A percentile compares a stretch with the other conserved stretches of the same genome.
phyloP scores from a whole-genome alignment of 192 early-diverging fungal genomes.

The Diversispora epigaea region DNA sequence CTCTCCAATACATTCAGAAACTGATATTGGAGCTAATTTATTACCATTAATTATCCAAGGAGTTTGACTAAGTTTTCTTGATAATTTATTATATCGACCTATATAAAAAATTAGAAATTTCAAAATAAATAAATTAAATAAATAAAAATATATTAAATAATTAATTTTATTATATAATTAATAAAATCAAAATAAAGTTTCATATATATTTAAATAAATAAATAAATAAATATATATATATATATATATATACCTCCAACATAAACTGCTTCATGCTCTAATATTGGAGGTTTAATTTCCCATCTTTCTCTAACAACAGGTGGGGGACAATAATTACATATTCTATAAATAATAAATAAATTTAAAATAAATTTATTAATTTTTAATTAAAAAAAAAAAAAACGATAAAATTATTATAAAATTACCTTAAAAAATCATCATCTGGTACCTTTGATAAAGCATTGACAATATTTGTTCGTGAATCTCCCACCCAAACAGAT shows the following conservation, averaged over 20 bases:
- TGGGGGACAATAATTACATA: background rate
- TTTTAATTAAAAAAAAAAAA: slow-evolving; percentile 3
- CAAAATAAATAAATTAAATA: background rate
- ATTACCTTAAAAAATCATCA: slow-evolving; percentile 47
- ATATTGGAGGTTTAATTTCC: slow-evolving; percentile 2
- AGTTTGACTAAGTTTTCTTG: slow-evolving; percentile 79
- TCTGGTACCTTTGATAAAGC: slow-evolving; percentile 46
- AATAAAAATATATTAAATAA: background rate
- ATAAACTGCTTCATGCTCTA: slow-evolving; percentile 47
- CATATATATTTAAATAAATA: background rate
- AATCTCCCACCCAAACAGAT: slow-evolving; percentile 46
- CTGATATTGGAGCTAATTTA: slow-evolving; percentile 68
- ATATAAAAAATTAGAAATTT: background rate
- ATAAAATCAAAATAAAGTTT: background rate
- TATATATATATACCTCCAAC: slow-evolving; percentile 50
- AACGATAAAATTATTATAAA: background rate
- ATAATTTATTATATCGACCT: slow-evolving; percentile 70
- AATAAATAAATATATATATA: background rate
- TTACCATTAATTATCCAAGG: slow-evolving; percentile 75
- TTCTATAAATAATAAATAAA: background rate
- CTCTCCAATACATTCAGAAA: slow-evolving; percentile 75
- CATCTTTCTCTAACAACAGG: background rate
- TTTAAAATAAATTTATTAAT: background rate
- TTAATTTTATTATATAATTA: background rate
- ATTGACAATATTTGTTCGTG: slow-evolving; percentile 44